Conservation (phyloP, 768 basidiomycete genomes). For the Tricholoma sp. region DNA sequence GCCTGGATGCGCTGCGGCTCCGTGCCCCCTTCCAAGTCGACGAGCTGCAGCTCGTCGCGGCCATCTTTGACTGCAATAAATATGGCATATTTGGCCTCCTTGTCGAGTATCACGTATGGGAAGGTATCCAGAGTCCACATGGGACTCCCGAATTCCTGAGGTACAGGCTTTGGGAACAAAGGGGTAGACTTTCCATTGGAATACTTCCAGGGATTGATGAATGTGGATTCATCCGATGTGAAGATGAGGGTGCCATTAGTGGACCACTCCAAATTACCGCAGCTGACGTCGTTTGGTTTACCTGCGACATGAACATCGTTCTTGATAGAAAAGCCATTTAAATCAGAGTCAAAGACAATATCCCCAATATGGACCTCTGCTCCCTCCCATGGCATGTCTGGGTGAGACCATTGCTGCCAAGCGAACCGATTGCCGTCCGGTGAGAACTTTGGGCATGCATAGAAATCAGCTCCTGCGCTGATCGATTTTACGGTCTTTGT, state of each 20-base stretch:
- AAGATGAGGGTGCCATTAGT: constrained; percentile 53
- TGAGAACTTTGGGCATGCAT: constrained; percentile 40
- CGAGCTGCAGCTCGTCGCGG: constrained; percentile 32
- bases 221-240: constrained; percentile 62
- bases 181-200: constrained; percentile 26
- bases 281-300: constrained; percentile 41
- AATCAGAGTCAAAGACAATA: constrained; percentile 22
- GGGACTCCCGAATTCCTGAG: constrained; percentile 53
- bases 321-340: constrained; percentile 24
- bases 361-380: constrained; percentile 36
- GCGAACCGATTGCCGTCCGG: constrained; percentile 19
- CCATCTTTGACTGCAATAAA: constrained; percentile 40
- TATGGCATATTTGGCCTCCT: constrained; percentile 24
- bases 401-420: constrained; percentile 23
- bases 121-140: constrained; percentile 50
- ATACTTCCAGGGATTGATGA: constrained; percentile 62
- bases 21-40: constrained; percentile 26
- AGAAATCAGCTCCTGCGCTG: constrained; percentile 64
- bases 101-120: constrained; percentile 42
- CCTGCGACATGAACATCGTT: constrained; percentile 47
- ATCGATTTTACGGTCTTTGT: constrained; percentile 41
- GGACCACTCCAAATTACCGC: constrained; percentile 58
- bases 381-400: constrained; percentile 25
- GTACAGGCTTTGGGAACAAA: constrained; percentile 36
- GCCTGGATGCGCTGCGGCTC: constrained; percentile 29